Evolutionary conservation across 192 early-diverging fungal species (phyloP), one percentile per base, ranked within the genome.

Genomic region (Backusella luteola): DNA sequence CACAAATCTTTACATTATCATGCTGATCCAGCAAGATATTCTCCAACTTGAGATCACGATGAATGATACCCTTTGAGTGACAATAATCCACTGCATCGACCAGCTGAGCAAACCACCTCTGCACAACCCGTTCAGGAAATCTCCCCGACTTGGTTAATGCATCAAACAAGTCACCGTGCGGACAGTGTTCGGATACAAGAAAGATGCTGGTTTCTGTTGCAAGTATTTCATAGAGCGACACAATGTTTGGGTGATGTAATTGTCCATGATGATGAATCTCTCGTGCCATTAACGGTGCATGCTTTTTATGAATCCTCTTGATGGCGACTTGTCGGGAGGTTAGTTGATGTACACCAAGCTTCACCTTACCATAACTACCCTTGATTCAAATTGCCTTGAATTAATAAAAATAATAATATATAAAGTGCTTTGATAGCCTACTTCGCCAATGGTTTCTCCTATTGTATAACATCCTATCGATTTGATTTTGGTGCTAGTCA

Each of bases 201-300:
- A 92, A 93, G 71, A 96, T 94, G 68, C 88, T 84, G n/a, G 84
- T 84, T 80, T 94, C 93, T 17, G 89, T 90, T 17, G 83, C 78
- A 21, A 95, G 81, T 19, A 96, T 89, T 77, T 96, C 94, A 76
- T 93, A 91, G 5, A 96, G 85, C 11, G 89, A 87, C 8, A 90
- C 88, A 53, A 96, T 93, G 81, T 96, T 93, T 1, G 93, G 90
- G 71, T 96, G 94, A 49, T 87, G 82, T 63, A 96, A 80, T 70
- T 91, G 90, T 14, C 92, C 84, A 78, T 86, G 86, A 71, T 85
- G 86, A 73, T 86, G 82, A 71, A 95, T 90, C 77, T 91, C 90
- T 2, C 90, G 82, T 66, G 89, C 88, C 42, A 90, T 82, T 46
- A 87, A 79, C 23, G 89, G 77, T 6, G 82, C 87, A 75, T 91